phyloP scores from a whole-genome alignment of 78 protist species.

The Planoprotostelium fungivorum region DNA sequence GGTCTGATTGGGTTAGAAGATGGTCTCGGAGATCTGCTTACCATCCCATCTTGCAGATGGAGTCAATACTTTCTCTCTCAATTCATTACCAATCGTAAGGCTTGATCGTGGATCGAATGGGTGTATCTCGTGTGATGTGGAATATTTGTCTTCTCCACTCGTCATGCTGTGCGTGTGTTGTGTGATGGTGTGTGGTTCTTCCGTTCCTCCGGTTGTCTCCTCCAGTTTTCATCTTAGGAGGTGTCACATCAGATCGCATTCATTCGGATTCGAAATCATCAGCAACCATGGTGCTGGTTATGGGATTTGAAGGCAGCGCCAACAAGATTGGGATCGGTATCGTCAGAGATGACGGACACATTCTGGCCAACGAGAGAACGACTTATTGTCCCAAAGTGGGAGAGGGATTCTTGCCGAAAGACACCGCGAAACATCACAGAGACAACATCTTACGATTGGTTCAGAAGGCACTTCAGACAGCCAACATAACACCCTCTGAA shows the following conservation, averaged over 20 bases:
- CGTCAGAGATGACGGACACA: constrained; percentile 88
- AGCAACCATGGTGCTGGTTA: constrained; percentile 50
- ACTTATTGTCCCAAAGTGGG: constrained; percentile 98
- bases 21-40: background rate
- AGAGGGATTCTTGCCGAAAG: constrained; percentile 94
- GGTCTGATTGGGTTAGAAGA: background rate
- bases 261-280: too few species aligned
- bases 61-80: background rate
- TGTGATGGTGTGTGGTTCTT: too few species aligned
- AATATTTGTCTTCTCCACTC: too few species aligned
- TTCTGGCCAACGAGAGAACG: constrained; percentile 88
- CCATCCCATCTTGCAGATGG: background rate
- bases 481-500: constrained; percentile 63
- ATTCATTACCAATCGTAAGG: background rate
- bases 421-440: constrained; percentile 89
- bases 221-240: too few species aligned
- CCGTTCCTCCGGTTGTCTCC: too few species aligned
- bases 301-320: constrained; percentile 98
- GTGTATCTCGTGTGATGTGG: too few species aligned
- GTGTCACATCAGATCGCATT: too few species aligned
- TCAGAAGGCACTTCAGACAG: constrained; percentile 66
- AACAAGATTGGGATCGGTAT: constrained; percentile 98
- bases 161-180: too few species aligned
- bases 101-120: too few species aligned
- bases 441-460: constrained; percentile 44